Base-by-base conservation (phyloP, 1,284 basidiomycete species). In the Somion occarium region DNA sequence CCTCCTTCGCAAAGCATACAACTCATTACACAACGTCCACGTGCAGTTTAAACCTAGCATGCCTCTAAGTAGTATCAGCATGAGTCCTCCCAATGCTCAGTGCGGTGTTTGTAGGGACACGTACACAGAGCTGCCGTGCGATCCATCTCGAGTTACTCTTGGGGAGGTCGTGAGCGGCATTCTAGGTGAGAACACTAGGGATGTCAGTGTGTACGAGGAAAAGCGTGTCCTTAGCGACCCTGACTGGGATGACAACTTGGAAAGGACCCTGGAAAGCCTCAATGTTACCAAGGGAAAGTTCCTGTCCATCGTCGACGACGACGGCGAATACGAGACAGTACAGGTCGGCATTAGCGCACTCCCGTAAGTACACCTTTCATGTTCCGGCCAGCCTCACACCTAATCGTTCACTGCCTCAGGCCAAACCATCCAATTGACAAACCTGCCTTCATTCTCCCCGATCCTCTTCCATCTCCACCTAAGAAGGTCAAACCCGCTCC, bases 61-160 rank as follows among this genome's bases (percentile, higher is more conserved):
- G 41, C 91, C 91, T 0, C 74, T 95, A 26, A 86, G 82, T 59
- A 75, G 82, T 2, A 82, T 84, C 59, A 75, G 69, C 9, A 70
- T 86, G 43, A 82, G 78, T 23, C 61, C 72, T 11, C 91, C 93
- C 0, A 90, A 90, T 60, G 75, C 80, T 0, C 66, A 69, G 13
- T 99, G 96, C 61, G 87, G 88, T 0, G 79, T 97, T 15, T 99
- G 96, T 63, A 71, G 88, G 51, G 93, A 97, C 58, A 82, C 85
- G 0, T 99, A 98, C 67, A 72, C 84, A 0, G 76, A 81, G 5
- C 68, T 97, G 7, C 75, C 72, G 13, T 90, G 91, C 54, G 88
- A 93, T 59, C 75, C 84, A 0, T 64, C 74, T 12, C 74, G 77
- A 25, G 74, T 85, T 25, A 86, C 80, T 12, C 73, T 98, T 0